Evolutionary conservation across 495 filamentous ascomycete species (phyloP), one percentile per base, ranked within the genome.

Genomic region (Antarctomyces pellizariae): DNA sequence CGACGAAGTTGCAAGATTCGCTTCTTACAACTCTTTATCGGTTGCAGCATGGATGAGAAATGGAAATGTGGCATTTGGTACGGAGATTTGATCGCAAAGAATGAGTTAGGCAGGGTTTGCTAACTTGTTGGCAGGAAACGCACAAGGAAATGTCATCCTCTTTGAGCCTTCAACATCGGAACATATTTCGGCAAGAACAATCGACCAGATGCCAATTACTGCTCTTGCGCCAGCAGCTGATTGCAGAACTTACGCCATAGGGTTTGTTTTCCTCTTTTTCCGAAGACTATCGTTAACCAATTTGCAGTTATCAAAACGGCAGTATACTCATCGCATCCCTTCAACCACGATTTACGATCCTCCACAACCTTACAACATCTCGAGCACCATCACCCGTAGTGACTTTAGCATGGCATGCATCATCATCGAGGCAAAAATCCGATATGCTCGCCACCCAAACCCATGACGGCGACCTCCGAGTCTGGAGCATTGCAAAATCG

Each of bases 381-480:
- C 56, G 82, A 33, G 63, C 66, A 3, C 86, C 89, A 7, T 91
- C 86, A 1, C 73, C 82, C 7, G 86, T 99, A 22, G 63, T 77
- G 13, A 73, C 68, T n/a, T 56, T 99, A 14, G 68, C 82, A 36
- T 99, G 86, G 86, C 86, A 99, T 56, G 79, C 82, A 16, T 95
- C 86, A 1, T 95, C 86, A 2, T 77, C 89, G 2, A 78, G 82
- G 30, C 83, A 93, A 45, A 95, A 92, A 47, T 90, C 86, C 7
- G 89, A 95, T 41, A 99, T 99, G 86, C 48, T 99, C 42, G 84
- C 84, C 14, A 75, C 77, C 3, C 86, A 93, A 49, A 84, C 79
- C 2, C 57, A 70, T 26, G 80, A 92, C 46, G 86, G 86, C 8
- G 86, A 99, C 42, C 54, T 95, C 13, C 68, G 82, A 34, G 83